Base-by-base conservation (phyloP, 2,329 filamentous ascomycete genomes). In the Madurella fahalii region DNA sequence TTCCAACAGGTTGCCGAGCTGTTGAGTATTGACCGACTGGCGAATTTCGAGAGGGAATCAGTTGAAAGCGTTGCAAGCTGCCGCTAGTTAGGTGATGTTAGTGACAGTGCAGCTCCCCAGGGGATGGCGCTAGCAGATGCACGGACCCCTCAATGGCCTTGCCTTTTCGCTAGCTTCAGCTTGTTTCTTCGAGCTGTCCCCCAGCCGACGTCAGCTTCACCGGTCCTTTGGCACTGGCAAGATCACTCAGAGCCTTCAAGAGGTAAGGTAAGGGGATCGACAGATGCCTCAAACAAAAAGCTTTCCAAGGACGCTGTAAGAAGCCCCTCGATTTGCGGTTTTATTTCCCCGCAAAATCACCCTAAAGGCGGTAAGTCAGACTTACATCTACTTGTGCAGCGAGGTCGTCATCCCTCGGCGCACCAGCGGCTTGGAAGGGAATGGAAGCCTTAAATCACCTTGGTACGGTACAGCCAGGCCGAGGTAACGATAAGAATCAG, bases 1-100 rank as follows among this genome's bases (percentile, higher is more conserved):
- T 50, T 47, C 44, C 50, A 50, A 56, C 50, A 51, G 55, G 52
- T 50, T 53, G 41, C 40, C 45, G 52, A 52, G 41, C 53, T 56
- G 56, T 54, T 54, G 57, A 49, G 39, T 50, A 51, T 58, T 47
- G 50, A 42, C 34, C 40, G 57, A 49, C 40, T 32, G 41, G 47
- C 51, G 43, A 47, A 47, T 43, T 52, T 40, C 49, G 50, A 47
- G n/a, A 40, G 20, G 40, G 42, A 25, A 25, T 40, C 39, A 46
- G 47, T 42, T 18, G 46, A 48, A 39, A 39, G 34, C 34, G 13
- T 15, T 37, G 11, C 11, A 37, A 37, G 34, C 34, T 37, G 34
- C 31, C 31, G 12, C 13, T 12, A 11, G 34, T 4, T 37, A 57
- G 40, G 46, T 47, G 16, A 34, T 40, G 25, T 32, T 43, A 55